phyloP scores from a whole-genome alignment of 2,329 filamentous ascomycete genomes.

The Beauveria pseudobassiana region DNA sequence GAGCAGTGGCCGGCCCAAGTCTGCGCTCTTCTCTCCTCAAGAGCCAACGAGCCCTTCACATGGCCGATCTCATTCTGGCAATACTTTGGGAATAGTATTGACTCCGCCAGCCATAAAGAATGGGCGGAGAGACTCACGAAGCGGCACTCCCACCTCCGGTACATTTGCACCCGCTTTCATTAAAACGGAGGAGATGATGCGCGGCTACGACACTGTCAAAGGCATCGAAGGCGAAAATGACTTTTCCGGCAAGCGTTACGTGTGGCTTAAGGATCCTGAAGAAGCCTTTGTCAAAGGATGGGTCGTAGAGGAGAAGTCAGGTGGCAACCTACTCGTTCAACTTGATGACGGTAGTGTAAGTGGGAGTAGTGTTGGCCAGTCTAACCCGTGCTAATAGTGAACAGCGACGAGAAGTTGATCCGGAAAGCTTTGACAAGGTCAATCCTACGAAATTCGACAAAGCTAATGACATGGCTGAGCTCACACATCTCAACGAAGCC shows the following conservation, averaged over 20 bases:
- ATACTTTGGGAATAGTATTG: slow-evolving; percentile 37
- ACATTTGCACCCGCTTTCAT: slow-evolving; percentile 98
- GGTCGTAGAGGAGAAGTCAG: slow-evolving; percentile 73
- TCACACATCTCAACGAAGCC: slow-evolving; percentile 95
- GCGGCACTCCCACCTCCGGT: slow-evolving; percentile 55
- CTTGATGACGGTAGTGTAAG: slow-evolving; percentile 86
- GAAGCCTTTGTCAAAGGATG: slow-evolving; percentile 87
- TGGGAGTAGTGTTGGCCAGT: slow-evolving; percentile 14
- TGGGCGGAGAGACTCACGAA: slow-evolving; percentile 53
- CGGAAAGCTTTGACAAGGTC: slow-evolving; percentile 92
- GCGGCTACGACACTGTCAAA: slow-evolving; percentile 46
- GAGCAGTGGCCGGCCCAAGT: slow-evolving; percentile 59
- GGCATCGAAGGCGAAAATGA: slow-evolving; percentile 96
- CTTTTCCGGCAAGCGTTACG: slow-evolving; percentile 96
- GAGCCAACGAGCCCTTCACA: slow-evolving; percentile 44
- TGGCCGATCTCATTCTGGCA: slow-evolving; percentile 61
- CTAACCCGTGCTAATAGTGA: slow-evolving; percentile 14
- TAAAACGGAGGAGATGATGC: slow-evolving; percentile 70
- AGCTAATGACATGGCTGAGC: slow-evolving; percentile 96
- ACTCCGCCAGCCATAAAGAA: slow-evolving; percentile 34
- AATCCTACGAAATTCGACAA: slow-evolving; percentile 99
- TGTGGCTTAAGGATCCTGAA: slow-evolving; percentile 87
- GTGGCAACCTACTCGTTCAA: slow-evolving; percentile 70
- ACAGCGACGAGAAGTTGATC: slow-evolving; percentile 78
- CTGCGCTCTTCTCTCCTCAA: slow-evolving; percentile 55